These are phyloP conservation scores for Glycine latifolia DNA, from an alignment of 306 rosid genomes.

Conservation along the genomic window DNA sequence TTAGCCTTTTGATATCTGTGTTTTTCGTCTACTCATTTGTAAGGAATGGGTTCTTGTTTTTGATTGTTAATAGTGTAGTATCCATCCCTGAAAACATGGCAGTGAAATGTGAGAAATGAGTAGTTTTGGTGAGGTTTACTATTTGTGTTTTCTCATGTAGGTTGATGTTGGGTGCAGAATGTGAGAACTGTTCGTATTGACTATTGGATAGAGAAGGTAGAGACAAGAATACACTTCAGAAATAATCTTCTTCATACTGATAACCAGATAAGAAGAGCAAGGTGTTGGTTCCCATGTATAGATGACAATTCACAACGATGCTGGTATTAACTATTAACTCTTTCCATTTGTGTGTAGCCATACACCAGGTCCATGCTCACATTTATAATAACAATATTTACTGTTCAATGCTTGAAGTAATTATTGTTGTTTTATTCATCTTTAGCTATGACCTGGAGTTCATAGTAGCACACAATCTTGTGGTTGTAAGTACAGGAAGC, in stretches of 20 bases:
- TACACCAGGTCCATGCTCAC: background rate
- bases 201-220: conserved; percentile 91
- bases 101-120: conserved; percentile 47
- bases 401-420: conserved; percentile 25
- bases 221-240: conserved; percentile 74
- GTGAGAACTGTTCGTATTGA: conserved; percentile 82
- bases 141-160: conserved; percentile 74
- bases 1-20: conserved; percentile 1
- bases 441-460: conserved; percentile 95
- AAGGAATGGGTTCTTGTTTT: conserved; percentile 3
- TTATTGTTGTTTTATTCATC: conserved; percentile 42
- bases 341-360: background rate
- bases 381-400: background rate
- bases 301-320: conserved; percentile 89
- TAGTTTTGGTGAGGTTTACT: conserved; percentile 62
- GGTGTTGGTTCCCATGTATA: conserved; percentile 97
- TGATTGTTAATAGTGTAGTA: conserved; percentile 6
- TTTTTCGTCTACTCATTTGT: background rate
- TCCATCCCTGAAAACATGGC: background rate
- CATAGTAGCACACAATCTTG: conserved; percentile 85
- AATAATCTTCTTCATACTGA: conserved; percentile 74
- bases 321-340: conserved; percentile 64
- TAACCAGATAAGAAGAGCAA: conserved; percentile 90
- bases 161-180: conserved; percentile 90
- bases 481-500: conserved; percentile 91